Base-by-base conservation (phyloP, 345 rosid genomes). In the Populus davidiana region DNA sequence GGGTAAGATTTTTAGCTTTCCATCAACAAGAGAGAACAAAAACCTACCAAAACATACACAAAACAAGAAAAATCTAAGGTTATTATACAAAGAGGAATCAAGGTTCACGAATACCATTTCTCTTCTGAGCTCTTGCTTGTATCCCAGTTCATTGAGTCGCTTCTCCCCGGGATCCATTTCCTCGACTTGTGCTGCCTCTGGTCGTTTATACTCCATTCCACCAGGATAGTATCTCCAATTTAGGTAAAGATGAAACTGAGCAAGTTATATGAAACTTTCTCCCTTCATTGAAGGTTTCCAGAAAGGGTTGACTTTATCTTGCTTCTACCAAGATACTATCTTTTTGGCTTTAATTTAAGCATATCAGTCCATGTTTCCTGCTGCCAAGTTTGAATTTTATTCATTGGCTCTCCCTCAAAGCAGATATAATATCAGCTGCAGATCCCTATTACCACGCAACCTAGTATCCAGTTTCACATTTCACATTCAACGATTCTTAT, bases 61-160 rank as follows among this genome's bases (percentile, higher is more conserved):
- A 33, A 67, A 67, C 44, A 67, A 35, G n/a, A n/a, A 6, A 13
- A n/a, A 43, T 12, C 18, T 47, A 8, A 5, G 27, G 62, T 2
- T 23, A 35, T 9, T 8, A 36, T 35, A 36, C 41, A 18, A n/a
- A 67, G 43, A 18, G 39, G 39, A 67, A 36, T 67, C n/a, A 56
- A 72, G 21, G 38, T 31, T 67, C 39, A 66, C 67, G 12, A 39
- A 33, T 31, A 86, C 92, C 92, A 89, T 89, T 80, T 89, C 90
- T 78, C 92, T 81, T 78, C 92, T 77, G 71, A 89, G 86, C 72
- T 89, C 91, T 70, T 87, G 92, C 92, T 86, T 86, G 85, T 87
- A 89, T 21, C 89, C 89, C 13, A 89, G 86, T 76, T 89, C 91
- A 67, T 87, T 87, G 21, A 87, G 89, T 63, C 92, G 83, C 80